Conservation (phyloP, 2,329 filamentous ascomycete species). For the Fusarium aywerte region DNA sequence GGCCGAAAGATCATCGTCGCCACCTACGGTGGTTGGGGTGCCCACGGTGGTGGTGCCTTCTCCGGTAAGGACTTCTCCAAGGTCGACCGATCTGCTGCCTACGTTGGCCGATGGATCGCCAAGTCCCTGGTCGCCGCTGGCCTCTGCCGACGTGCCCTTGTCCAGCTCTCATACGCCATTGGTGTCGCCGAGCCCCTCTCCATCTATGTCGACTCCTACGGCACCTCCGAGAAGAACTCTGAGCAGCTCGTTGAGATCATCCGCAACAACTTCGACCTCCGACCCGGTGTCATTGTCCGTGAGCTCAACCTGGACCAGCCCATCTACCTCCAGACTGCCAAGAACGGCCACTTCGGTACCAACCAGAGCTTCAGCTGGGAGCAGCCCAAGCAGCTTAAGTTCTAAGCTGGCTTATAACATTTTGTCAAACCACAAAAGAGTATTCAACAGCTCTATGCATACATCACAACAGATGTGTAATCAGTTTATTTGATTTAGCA, state of each 20-base stretch:
- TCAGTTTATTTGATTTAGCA: constrained; percentile 53
- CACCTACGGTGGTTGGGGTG: constrained; percentile 99
- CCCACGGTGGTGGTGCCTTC: constrained; percentile 99
- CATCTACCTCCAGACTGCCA: constrained; percentile 98
- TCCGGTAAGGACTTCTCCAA: constrained; percentile 99
- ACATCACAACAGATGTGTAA: constrained; percentile 52
- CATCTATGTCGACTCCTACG: constrained; percentile 97
- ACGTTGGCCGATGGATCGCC: constrained; percentile 97
- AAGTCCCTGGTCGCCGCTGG: constrained; percentile 94
- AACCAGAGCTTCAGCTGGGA: constrained; percentile 99
- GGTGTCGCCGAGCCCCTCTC: constrained; percentile 98
- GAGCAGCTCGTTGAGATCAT: constrained; percentile 97
- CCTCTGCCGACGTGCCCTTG: constrained; percentile 90
- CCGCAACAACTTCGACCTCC: constrained; percentile 94
- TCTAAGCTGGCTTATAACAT: constrained; percentile 66
- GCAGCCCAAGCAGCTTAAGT: constrained; percentile 94
- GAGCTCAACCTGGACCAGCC: constrained; percentile 94
- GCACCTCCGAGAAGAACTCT: constrained; percentile 88
- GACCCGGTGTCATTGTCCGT: constrained; percentile 97
- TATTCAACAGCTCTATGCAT: constrained; percentile 56
- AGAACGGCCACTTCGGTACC: constrained; percentile 98
- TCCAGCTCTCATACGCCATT: constrained; percentile 99
- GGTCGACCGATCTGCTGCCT: constrained; percentile 98
- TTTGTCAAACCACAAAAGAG: constrained; percentile 44
- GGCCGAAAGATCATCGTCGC: constrained; percentile 99